Evolutionary conservation across 2,329 filamentous ascomycete genomes (phyloP), one percentile per base, ranked within the genome.

Genomic region (Madurella mycetomatis): DNA sequence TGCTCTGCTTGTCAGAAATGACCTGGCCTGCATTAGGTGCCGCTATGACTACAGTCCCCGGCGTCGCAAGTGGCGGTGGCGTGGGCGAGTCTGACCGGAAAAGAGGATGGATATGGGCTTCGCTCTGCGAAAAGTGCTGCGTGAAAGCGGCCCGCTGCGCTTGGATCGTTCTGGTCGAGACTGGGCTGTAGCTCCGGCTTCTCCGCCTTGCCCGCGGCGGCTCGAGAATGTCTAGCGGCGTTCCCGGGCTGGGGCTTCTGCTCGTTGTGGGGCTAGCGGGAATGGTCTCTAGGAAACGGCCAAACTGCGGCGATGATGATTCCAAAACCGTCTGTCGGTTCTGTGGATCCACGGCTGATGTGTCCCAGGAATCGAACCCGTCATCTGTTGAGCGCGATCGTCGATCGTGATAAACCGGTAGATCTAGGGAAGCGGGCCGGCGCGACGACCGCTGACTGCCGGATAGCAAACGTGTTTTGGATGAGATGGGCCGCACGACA

Each of bases 311-410:
- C 19, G 76, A 74, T 12, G 61, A 62, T 11, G 75, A 70, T 49
- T 79, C 79, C 49, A 82, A 65, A 1, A 84, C 78, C 2, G 78
- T 76, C 61, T 85, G 80, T 30, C 82, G 78, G 60, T 78, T 80
- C 59, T 85, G 80, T 2, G 80, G 71, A 61, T 86, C 85, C 2
- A 89, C 83, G 0, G 77, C 75, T 0, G 85, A 87, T 0, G 85
- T 88, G 64, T 90, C 86, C 87, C 87, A 90, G 2, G 80, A 84
- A 62, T 90, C 87, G 63, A 90, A 90, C 1, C 82, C 81, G 57
- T 87, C 84, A n/a, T 81, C 79, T 13, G 67, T 63, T 37, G 70
- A 71, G 39, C 69, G 69, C 15, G 66, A 66, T 8, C 42, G 55
- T 5, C 64, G 63, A 5, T 70, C 69, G 5, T 62, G 66, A 44